Percentiles rank a stretch among this genome's conserved stretches.
These are phyloP conservation scores for Clavispora asparagi DNA, from an alignment of 805 yeast genomes.

Conservation along the genomic window DNA sequence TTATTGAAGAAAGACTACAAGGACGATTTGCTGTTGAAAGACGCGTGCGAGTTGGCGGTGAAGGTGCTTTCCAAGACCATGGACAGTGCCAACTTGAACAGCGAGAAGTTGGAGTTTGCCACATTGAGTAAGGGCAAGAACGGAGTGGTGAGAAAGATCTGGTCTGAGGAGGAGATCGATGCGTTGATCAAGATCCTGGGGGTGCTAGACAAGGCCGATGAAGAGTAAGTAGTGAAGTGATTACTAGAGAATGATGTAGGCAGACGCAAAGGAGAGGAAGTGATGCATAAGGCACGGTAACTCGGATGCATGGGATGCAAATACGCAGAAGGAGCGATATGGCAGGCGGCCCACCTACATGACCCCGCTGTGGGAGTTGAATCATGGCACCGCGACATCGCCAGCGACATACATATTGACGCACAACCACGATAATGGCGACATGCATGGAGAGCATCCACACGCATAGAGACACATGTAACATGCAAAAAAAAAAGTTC, in stretches of 20 bases:
- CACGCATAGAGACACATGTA: not conserved
- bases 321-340: too few relatives aligned
- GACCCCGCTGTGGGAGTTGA: too few relatives aligned
- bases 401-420: too few relatives aligned
- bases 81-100: constrained; percentile 77
- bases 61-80: constrained; percentile 92
- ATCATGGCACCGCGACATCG: too few relatives aligned
- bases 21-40: constrained; percentile 66
- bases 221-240: constrained; percentile 10
- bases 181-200: constrained; percentile 67
- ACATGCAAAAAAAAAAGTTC: too few relatives aligned
- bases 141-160: constrained; percentile 61
- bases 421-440: too few relatives aligned
- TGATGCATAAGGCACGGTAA: not conserved
- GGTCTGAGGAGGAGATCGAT: constrained; percentile 77
- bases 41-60: constrained; percentile 82
- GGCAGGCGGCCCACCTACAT: too few relatives aligned
- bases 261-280: not conserved
- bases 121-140: constrained; percentile 56
- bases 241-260: constrained; percentile 17
- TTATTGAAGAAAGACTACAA: constrained; percentile 91
- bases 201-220: constrained; percentile 41
- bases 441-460: not conserved
- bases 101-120: constrained; percentile 91
- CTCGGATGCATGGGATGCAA: too few relatives aligned